Conservation (phyloP, 371 early-diverging fungal species). For the Mortierella sp. region DNA sequence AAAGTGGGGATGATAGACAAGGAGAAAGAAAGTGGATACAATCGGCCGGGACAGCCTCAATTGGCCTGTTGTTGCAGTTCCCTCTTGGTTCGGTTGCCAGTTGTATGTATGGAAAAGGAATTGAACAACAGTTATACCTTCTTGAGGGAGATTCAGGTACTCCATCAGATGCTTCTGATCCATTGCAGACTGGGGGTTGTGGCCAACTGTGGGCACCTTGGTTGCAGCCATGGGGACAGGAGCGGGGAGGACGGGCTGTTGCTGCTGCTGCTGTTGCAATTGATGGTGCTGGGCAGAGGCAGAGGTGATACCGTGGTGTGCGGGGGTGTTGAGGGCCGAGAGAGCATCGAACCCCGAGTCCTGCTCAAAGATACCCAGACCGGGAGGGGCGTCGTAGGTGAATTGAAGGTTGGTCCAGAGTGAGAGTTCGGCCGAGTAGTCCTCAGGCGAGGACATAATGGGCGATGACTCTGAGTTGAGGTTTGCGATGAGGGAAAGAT, state of each 20-base stretch:
- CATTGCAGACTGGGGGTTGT: constrained; percentile 51
- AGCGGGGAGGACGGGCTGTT: background rate
- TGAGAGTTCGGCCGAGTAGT: constrained; percentile 57
- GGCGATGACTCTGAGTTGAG: constrained; percentile 56
- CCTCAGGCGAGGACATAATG: constrained; percentile 55
- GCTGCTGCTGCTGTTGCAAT: background rate
- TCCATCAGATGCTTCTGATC: constrained; percentile 59
- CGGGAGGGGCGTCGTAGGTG: constrained; percentile 74
- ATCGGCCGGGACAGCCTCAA: background rate
- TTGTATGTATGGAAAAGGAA: background rate
- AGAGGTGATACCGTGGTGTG: constrained; percentile 20
- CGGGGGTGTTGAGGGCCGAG: constrained; percentile 45
- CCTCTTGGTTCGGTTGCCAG: background rate
- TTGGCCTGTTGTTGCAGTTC: background rate
- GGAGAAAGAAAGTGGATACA: background rate
- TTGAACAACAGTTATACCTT: constrained; percentile 28
- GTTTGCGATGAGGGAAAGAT: constrained; percentile 51
- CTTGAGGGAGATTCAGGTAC: constrained; percentile 54
- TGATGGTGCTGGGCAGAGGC: background rate
- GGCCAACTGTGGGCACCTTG: constrained; percentile 23
- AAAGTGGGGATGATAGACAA: constrained; percentile 12
- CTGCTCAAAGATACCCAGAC: constrained; percentile 68
- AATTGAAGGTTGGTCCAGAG: constrained; percentile 75
- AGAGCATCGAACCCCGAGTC: constrained; percentile 58
- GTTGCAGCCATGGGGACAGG: constrained; percentile 10